Base-by-base conservation (phyloP, 148 eudicot genomes). In the Fagopyrum homotropicum region DNA sequence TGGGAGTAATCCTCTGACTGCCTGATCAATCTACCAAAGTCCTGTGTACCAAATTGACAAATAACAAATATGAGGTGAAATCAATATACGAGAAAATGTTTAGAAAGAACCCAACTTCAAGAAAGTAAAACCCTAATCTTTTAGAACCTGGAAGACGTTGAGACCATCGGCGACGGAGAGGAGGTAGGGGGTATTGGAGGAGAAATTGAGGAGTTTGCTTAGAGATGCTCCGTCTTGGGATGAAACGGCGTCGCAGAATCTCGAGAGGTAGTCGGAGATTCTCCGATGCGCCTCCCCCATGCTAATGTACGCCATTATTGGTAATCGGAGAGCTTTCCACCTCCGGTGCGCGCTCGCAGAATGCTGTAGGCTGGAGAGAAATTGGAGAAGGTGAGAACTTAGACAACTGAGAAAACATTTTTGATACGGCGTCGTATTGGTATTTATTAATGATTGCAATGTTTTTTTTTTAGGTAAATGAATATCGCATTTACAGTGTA, bases 231-330 rank as follows among this genome's bases (percentile, higher is more conserved):
- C 90, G 73, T 95, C 90, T 84, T 95, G 98, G 6, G 79, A 77
- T 1, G 84, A 81, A 75, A 95, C 84, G 77, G 92, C 88, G 83
- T 95, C 96, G 81, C 82, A 77, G 78, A 92, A 95, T 61, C 83
- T 80, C 79, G 82, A 84, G 2, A 95, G 77, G 82, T 81, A 92
- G 0, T 92, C 97, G 1, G 86, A 84, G 61, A 95, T 88, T 77
- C 93, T 79, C 60, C 96, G 81, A 82, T 92, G 96, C 6, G 96
- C 96, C 86, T 95, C 98, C 4, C 98, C 98, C 96, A 92, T 95
- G 89, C 98, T 95, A 54, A 95, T 44, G 75, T 89, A 89, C 83
- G 91, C 97, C 86, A 78, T 78, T 66, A 4, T 64, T 35, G 70
- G 7, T 12, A 40, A 35, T 7, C 19, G 71, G 19, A 35, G 71